phyloP scores from a whole-genome alignment of 495 filamentous ascomycete species.

The Talaromyces trachyspermus region DNA sequence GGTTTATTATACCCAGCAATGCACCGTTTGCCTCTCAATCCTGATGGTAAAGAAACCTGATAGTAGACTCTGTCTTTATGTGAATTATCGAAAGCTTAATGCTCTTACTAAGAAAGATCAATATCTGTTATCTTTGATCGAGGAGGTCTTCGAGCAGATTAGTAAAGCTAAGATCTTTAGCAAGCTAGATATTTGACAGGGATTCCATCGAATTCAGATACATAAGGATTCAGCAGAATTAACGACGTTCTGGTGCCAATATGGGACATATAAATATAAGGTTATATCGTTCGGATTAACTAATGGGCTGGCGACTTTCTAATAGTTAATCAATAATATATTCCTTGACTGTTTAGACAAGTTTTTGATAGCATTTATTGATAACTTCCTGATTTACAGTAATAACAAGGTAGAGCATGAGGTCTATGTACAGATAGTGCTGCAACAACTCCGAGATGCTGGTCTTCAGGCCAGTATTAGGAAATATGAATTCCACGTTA shows the following conservation, averaged over 20 bases:
- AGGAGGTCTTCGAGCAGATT: neutral
- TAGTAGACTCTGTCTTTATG: no score
- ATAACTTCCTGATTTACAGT: conserved; percentile 17
- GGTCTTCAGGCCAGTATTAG: no score
- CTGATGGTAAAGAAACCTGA: no score
- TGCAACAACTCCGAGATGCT: conserved; percentile 1
- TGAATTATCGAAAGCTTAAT: no score
- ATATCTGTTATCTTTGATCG: neutral
- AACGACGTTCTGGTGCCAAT: neutral
- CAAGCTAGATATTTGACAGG: conserved; percentile 4
- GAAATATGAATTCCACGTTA: conserved; percentile 10
- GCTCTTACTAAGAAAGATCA: neutral
- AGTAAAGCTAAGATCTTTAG: no score
- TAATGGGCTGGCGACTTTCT: conserved; percentile 10
- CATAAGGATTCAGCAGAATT: neutral
- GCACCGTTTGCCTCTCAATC: no score
- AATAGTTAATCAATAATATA: conserved; percentile 16
- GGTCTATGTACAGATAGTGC: conserved; percentile 10
- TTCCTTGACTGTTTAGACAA: conserved; percentile 9
- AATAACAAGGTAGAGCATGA: conserved; percentile 10
- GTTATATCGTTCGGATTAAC: conserved; percentile 7
- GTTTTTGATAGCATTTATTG: conserved; percentile 12
- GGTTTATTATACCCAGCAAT: no score
- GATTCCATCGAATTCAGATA: neutral
- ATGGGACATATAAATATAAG: conserved; percentile 3